A percentile compares a stretch with the other conserved stretches of the same genome.
phyloP scores from a whole-genome alignment of 257 asterid genomes.

The Salvia hispanica region DNA sequence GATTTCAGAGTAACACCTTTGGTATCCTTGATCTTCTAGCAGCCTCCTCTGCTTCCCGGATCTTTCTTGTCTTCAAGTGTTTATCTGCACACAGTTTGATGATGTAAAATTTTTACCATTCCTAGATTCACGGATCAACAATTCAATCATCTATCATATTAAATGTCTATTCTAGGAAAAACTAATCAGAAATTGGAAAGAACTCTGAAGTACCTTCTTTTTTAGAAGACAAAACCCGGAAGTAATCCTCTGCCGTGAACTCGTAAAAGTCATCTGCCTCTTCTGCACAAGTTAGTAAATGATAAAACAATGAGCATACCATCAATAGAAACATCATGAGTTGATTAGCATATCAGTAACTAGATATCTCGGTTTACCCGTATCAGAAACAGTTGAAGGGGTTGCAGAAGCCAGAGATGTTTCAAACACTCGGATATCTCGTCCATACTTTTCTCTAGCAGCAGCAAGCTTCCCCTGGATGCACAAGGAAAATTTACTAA shows the following conservation, averaged over 20 bases:
- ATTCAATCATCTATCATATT: neutral
- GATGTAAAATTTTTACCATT: slow-evolving; percentile 15
- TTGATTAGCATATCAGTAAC: slow-evolving; percentile 10
- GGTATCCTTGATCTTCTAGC: slow-evolving; percentile 86
- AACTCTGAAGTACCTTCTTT: slow-evolving; percentile 68
- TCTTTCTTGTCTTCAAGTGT: slow-evolving; percentile 75
- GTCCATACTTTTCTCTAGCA: slow-evolving; percentile 81
- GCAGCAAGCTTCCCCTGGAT: slow-evolving; percentile 74
- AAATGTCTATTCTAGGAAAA: slow-evolving; percentile 17
- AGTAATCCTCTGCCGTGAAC: slow-evolving; percentile 89
- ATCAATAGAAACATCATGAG: slow-evolving; percentile 9
- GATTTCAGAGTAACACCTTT: slow-evolving; percentile 55
- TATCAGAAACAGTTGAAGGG: slow-evolving; percentile 47
- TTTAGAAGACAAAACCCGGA: slow-evolving; percentile 67
- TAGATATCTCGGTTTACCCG: slow-evolving; percentile 42
- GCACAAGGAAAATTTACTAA: slow-evolving; percentile 25
- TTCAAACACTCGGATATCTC: slow-evolving; percentile 78
- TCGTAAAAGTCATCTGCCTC: slow-evolving; percentile 87
- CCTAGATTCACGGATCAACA: neutral
- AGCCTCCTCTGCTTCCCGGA: slow-evolving; percentile 89
- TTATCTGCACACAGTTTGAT: slow-evolving; percentile 53
- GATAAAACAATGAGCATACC: slow-evolving; percentile 10
- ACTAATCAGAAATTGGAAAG: slow-evolving; percentile 16
- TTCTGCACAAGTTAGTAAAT: slow-evolving; percentile 43
- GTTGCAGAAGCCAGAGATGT: slow-evolving; percentile 59